Base-by-base conservation (phyloP, 176 grass and related monocot species). In the Elymus sibiricus region DNA sequence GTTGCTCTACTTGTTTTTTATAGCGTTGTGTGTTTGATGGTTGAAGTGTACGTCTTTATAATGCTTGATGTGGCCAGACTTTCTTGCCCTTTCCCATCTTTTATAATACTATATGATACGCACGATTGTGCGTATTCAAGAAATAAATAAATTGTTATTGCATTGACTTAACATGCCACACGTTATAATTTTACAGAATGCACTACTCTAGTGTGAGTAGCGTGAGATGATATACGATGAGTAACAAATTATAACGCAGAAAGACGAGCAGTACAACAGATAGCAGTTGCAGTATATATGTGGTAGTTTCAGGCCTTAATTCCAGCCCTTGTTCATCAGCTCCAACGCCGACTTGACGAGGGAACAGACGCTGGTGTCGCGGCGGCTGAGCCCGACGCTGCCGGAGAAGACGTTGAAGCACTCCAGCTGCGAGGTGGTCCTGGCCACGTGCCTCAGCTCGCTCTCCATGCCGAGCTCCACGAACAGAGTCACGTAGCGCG, bases 371-470 rank as follows among this genome's bases (percentile, higher is more conserved):
- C 86, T 72, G 27, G 75, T 69, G 71, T 67, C 55, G 26, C 87
- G 79, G 79, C 82, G 84, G 74, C 85, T 93, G 74, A 97, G 49
- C 26, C 94, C 91, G 32, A 97, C 94, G 53, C 91, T 97, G 28
- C 94, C 94, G 7, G 91, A 93, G 87, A 97, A 97, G 1, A 97
- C 82, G 51, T 88, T 91, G 79, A 97, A 97, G 83, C 94, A 97
- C 84, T 97, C 91, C 9, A 97, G 89, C 70, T 89, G 87, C 1
- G 91, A 97, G 56, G 94, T 92, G 34, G 94, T 93, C 19, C 69
- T 67, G 4, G 68, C 84, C 40, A 93, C 94, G 19, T 59, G 46
- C 67, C 76, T 24, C 74, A 90, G 77, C 74, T 91, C 77, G 19
- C 13, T 74, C 46, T 90, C 66, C 94, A 97, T 74, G 51, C 89